phyloP scores from a whole-genome alignment of 305 asterid genomes.

The Lippia alba region DNA sequence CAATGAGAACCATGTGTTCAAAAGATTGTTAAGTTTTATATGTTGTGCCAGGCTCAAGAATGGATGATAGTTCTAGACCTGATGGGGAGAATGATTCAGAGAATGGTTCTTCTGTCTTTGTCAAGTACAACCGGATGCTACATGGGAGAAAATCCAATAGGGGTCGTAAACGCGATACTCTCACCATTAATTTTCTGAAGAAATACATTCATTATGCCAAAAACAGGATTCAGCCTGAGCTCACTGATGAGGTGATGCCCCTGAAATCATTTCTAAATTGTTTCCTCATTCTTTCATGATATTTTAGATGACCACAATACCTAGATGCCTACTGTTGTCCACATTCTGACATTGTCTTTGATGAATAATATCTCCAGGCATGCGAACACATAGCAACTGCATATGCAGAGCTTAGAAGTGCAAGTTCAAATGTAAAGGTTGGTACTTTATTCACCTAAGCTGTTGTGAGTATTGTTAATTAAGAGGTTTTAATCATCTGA shows the following conservation, averaged over 20 bases:
- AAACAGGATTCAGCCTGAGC: conserved; percentile 90
- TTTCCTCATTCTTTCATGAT: background rate
- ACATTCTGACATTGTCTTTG: conserved; percentile 36
- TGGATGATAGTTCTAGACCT: conserved; percentile 55
- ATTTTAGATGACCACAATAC: background rate
- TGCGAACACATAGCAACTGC: conserved; percentile 94
- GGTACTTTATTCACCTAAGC: conserved; percentile 30
- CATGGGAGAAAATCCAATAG: conserved; percentile 71
- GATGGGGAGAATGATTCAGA: conserved; percentile 76
- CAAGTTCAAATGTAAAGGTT: conserved; percentile 87
- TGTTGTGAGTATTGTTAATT: conserved; percentile 24
- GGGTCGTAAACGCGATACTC: conserved; percentile 72
- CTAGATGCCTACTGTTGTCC: background rate
- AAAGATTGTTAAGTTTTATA: too few species aligned
- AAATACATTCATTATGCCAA: conserved; percentile 92
- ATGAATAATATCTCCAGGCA: conserved; percentile 58
- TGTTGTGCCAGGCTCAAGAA: conserved; percentile 51
- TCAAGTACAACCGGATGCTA: conserved; percentile 83
- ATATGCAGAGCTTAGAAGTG: conserved; percentile 92
- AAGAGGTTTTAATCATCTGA: conserved; percentile 20
- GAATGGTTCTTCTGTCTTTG: conserved; percentile 73
- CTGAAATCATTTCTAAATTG: conserved; percentile 7
- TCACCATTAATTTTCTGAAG: conserved; percentile 87
- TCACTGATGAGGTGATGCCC: conserved; percentile 84
- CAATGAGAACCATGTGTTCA: too few species aligned